Percentiles rank a stretch among this genome's conserved stretches.
Conservation (phyloP, 2,329 filamentous ascomycete species). For the Cercospora zeae-maydis region DNA sequence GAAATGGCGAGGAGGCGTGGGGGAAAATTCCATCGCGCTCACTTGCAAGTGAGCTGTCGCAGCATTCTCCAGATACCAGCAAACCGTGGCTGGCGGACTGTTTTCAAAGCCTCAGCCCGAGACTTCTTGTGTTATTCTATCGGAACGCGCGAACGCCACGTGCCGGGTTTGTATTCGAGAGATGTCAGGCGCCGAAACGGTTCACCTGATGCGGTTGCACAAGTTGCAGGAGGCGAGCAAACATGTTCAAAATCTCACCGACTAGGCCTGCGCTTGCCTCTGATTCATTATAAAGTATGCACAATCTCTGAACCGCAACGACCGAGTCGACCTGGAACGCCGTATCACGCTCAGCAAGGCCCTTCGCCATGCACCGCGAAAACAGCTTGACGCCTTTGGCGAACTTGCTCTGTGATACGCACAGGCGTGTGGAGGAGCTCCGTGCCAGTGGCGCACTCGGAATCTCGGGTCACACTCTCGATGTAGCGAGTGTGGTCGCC, state of each 20-base stretch:
- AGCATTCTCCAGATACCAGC: background rate
- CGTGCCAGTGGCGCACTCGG: background rate
- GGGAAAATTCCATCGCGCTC: background rate
- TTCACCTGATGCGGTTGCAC: background rate
- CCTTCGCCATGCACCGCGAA: background rate
- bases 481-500: conserved; percentile 1
- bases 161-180: background rate
- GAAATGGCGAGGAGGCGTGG: background rate
- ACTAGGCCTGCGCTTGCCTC: background rate
- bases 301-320: background rate
- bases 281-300: background rate
- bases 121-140: background rate
- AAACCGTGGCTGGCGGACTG: background rate
- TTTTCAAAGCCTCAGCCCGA: background rate
- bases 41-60: background rate
- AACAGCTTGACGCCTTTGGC: background rate
- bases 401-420: background rate
- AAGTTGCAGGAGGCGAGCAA: background rate
- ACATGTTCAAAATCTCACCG: background rate
- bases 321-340: background rate
- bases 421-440: background rate
- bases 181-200: background rate
- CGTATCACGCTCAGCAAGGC: background rate
- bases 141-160: background rate
- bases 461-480: conserved; percentile 2